Percentiles rank a stretch among this genome's conserved stretches.
Evolutionary conservation across 768 basidiomycete genomes (phyloP).

Genomic region (Lentinula lateritia): DNA sequence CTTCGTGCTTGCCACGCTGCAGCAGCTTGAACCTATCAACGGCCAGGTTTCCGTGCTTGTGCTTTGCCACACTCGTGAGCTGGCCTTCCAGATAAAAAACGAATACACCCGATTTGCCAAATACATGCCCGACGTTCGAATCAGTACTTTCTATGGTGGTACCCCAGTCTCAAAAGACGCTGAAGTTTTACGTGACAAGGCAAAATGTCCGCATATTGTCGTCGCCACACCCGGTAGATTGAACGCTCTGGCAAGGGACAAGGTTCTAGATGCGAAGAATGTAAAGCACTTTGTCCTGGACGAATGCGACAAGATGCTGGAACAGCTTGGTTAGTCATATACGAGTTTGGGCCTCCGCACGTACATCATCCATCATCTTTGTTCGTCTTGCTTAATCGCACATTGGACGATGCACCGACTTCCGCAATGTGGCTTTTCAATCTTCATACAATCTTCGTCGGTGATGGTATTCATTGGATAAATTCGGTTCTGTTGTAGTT

Average conservation of each 20-base stretch:
- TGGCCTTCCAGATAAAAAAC: conserved; percentile 99
- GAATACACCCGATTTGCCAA: conserved; percentile 99
- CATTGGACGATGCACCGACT: conserved; percentile 17
- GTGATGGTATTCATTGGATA: conserved; percentile 33
- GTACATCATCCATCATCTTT: conserved; percentile 44
- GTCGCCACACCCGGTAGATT: conserved; percentile 97
- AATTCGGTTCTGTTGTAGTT: conserved; percentile 30
- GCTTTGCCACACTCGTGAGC: conserved; percentile 97
- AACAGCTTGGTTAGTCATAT: conserved; percentile 99
- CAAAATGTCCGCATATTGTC: conserved; percentile 96
- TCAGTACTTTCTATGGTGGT: conserved; percentile 97
- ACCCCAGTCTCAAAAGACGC: conserved; percentile 92
- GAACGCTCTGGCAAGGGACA: conserved; percentile 93
- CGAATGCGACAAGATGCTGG: conserved; percentile 99
- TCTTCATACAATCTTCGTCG: conserved; percentile 20
- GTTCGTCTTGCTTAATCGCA: conserved; percentile 28
- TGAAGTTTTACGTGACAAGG: conserved; percentile 91
- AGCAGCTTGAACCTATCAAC: conserved; percentile 96
- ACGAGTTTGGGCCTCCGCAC: conserved; percentile 63
- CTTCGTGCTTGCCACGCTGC: conserved; percentile 95
- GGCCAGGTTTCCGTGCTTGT: conserved; percentile 98
- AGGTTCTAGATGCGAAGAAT: conserved; percentile 89
- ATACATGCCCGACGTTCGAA: conserved; percentile 99
- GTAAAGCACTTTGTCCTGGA: conserved; percentile 99
- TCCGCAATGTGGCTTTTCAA: conserved; percentile 31